Conservation (phyloP, 176 grass and related monocot genomes). For the Areca catechu region DNA sequence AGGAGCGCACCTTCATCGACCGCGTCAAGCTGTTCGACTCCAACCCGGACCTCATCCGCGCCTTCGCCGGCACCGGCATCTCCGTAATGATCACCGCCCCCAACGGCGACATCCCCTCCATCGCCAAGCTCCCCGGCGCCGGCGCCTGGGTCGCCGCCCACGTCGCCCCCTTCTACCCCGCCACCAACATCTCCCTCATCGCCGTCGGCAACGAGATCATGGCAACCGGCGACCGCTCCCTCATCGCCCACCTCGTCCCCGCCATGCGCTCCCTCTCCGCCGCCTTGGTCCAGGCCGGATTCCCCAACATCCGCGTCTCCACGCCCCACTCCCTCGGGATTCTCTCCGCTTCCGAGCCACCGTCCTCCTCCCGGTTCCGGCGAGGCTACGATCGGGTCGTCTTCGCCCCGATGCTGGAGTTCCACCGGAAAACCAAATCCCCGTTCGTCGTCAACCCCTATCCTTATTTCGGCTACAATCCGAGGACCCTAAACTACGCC, state of each 20-base stretch:
- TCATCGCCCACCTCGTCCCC: constrained; percentile 40
- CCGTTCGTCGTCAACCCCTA: constrained; percentile 81
- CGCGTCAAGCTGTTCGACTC: constrained; percentile 87
- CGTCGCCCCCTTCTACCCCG: constrained; percentile 45
- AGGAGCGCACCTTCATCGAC: constrained; percentile 36
- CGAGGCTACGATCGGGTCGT: constrained; percentile 26
- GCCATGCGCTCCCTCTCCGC: constrained; percentile 49
- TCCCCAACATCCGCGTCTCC: constrained; percentile 34
- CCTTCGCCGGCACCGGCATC: constrained; percentile 54
- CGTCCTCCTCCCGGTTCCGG: constrained; percentile 42
- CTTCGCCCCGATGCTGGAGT: constrained; percentile 61
- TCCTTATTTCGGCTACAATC: constrained; percentile 80
- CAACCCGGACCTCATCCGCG: constrained; percentile 66
- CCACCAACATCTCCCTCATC: constrained; percentile 52
- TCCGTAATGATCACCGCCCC: constrained; percentile 48
- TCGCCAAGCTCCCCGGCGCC: constrained; percentile 40
- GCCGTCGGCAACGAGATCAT: constrained; percentile 82
- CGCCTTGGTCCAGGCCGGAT: constrained; percentile 32
- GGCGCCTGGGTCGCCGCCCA: constrained; percentile 46
- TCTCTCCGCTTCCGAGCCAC: constrained; percentile 44
- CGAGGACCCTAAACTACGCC: constrained; percentile 45
- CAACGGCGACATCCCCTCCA: constrained; percentile 37
- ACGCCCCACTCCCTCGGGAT: constrained; percentile 82
- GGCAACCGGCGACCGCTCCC: constrained; percentile 13
- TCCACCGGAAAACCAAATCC: constrained; percentile 37